Conservation (phyloP, 2,329 filamentous ascomycete genomes). For the Cercospora sp. region DNA sequence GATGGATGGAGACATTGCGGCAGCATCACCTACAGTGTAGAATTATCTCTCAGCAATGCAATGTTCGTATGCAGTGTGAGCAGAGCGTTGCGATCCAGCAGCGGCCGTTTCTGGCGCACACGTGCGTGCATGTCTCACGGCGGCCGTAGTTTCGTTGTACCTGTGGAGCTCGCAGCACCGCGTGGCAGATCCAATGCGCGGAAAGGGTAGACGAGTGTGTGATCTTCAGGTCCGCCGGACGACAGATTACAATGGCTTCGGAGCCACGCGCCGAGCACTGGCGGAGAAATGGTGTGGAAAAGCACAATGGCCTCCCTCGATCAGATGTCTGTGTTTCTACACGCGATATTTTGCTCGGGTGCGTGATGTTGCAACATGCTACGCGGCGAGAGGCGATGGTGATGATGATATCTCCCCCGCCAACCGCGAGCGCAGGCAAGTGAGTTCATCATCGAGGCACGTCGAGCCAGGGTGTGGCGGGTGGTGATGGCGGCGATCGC, state of each 20-base stretch:
- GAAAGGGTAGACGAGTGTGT: not conserved
- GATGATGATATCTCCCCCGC: not conserved
- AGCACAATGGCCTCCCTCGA: not conserved
- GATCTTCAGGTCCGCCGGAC: not conserved
- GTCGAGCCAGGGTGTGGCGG: not conserved
- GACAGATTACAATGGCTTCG: not conserved
- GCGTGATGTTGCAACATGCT: too few relatives aligned
- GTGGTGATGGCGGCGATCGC: not conserved
- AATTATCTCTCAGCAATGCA: not conserved
- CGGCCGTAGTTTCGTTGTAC: not conserved
- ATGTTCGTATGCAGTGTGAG: not conserved
- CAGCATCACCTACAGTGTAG: not conserved
- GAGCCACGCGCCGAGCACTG: not conserved
- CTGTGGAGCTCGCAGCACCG: not conserved
- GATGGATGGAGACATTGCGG: not conserved
- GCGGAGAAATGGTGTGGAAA: not conserved
- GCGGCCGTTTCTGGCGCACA: not conserved
- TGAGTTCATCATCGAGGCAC: not conserved
- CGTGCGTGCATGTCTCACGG: not conserved
- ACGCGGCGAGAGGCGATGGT: not conserved
- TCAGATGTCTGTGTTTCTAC: not conserved
- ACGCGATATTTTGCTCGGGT: not conserved
- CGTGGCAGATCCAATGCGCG: not conserved
- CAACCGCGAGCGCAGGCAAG: not conserved
- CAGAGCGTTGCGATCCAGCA: not conserved